Conservation (phyloP, 2,329 filamentous ascomycete species). For the Mycosphaerella sp. region DNA sequence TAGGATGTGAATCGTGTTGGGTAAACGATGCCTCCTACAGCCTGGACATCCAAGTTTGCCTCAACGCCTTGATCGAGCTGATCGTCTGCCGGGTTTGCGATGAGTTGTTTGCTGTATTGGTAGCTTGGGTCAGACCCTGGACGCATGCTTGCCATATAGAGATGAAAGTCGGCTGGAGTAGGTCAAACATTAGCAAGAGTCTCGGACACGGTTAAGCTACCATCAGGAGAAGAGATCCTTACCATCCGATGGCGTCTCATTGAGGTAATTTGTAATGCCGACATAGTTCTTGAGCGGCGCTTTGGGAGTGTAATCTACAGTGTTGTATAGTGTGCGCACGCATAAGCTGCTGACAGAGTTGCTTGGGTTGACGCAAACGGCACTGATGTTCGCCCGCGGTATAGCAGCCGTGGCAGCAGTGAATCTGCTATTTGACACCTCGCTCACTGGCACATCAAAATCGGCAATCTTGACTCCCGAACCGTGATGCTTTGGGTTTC, state of each 20-base stretch:
- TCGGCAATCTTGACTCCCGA: conserved; percentile 14
- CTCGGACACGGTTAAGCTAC: too few relatives aligned
- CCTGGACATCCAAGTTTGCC: conserved; percentile 56
- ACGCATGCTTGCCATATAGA: conserved; percentile 14
- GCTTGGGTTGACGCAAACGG: conserved; percentile 9
- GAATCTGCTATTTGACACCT: conserved; percentile 2
- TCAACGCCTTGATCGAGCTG: conserved; percentile 48
- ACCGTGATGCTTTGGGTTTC: conserved; percentile 14
- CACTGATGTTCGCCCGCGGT: conserved; percentile 3
- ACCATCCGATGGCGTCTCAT: conserved; percentile 35
- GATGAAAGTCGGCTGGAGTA: conserved; percentile 11
- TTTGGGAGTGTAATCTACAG: conserved; percentile 34
- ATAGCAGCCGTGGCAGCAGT: background rate
- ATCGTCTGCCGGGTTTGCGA: conserved; percentile 49
- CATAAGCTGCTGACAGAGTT: conserved; percentile 46
- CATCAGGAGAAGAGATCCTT: too few relatives aligned
- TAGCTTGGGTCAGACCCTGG: conserved; percentile 16
- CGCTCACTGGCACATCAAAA: conserved; percentile 2
- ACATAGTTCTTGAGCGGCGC: conserved; percentile 28
- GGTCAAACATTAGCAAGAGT: too few relatives aligned
- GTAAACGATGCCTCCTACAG: conserved; percentile 18
- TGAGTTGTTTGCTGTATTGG: conserved; percentile 49
- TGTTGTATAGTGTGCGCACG: conserved; percentile 48
- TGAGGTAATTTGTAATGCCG: conserved; percentile 43
- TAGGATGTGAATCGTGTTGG: conserved; percentile 53